These are phyloP conservation scores for Penicillium olsonii DNA, from an alignment of 2,329 filamentous ascomycete genomes.

Conservation along the genomic window DNA sequence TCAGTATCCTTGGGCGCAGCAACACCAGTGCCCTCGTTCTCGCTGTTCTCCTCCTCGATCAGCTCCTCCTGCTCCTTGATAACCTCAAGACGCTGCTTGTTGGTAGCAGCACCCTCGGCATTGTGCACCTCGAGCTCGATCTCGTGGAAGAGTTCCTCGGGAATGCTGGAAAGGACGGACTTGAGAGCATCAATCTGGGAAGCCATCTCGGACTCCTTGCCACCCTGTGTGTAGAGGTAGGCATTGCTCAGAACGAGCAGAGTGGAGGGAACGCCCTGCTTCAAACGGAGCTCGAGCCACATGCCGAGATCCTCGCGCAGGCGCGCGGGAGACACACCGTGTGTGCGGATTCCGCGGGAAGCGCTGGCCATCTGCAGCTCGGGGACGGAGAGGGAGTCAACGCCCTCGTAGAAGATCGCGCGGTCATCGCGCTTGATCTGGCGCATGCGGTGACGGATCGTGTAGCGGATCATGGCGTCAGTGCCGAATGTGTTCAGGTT, in stretches of 20 bases:
- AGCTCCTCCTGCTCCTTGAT: slow-evolving; percentile 98
- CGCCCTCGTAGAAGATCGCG: slow-evolving; percentile 89
- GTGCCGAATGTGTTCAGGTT: slow-evolving; percentile 96
- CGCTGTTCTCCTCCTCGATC: slow-evolving; percentile 90
- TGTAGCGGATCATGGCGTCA: slow-evolving; percentile 96
- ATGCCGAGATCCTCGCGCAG: slow-evolving; percentile 87
- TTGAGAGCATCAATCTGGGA: slow-evolving; percentile 91
- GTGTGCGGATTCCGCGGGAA: slow-evolving; percentile 86
- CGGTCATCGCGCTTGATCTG: slow-evolving; percentile 98
- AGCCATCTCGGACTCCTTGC: slow-evolving; percentile 78
- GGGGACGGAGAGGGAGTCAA: slow-evolving; percentile 87
- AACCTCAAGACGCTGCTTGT: slow-evolving; percentile 98
- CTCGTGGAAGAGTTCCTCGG: slow-evolving; percentile 98
- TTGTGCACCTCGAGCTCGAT: slow-evolving; percentile 98
- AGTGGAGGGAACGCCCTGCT: slow-evolving; percentile 93
- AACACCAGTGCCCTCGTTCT: slow-evolving; percentile 73
- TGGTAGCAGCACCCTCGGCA: slow-evolving; percentile 93
- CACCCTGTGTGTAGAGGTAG: slow-evolving; percentile 82
- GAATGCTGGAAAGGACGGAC: slow-evolving; percentile 89
- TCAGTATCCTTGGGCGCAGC: slow-evolving; percentile 80
- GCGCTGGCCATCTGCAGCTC: slow-evolving; percentile 92
- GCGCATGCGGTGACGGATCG: slow-evolving; percentile 94
- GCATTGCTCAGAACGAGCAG: slow-evolving; percentile 94
- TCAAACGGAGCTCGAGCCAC: slow-evolving; percentile 91
- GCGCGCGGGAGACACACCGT: slow-evolving; percentile 84